Base-by-base conservation (phyloP, 352 stramenopile genomes). In the Pythium scleroteichum region DNA sequence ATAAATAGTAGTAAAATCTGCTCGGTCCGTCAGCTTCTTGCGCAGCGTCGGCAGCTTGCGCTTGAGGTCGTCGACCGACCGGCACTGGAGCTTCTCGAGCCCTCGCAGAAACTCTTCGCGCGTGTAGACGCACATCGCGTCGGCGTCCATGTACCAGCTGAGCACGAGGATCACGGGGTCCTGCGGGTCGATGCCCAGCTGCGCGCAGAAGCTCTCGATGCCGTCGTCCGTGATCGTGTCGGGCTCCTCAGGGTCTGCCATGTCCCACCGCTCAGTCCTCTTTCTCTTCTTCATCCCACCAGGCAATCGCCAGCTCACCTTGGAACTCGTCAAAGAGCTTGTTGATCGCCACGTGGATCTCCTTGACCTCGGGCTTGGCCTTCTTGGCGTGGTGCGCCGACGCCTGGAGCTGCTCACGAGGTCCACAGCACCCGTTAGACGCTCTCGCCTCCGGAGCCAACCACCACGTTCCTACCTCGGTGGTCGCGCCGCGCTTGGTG, bases 1-100 rank as follows among this genome's bases (percentile, higher is more conserved):
- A 90, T 95, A 95, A 88, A 95, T 88, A 87, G 73, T 67, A 9
- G 70, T 52, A 53, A 95, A 90, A 29, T 87, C 68, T 8, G 66
- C 39, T 4, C 62, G 65, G 40, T 78, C 66, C 16, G 59, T 68
- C 53, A 94, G 63, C 54, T 85, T 83, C 19, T 42, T 59, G 8
- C 78, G 78, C 52, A 95, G 53, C 29, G 58, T 46, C 19, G 87
- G 71, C 17, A 95, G 61, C 33, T 85, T 72, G 12, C 32, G 42
- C 24, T 76, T 71, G 41, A 94, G 53, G 3, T 87, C 76, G 48
- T 78, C 69, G 47, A 93, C 71, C 40, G 78, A 75, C 14, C 62
- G 38, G 53, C 85, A 95, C 16, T 80, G 45, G 10, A 95, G 69
- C 40, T 83, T 88, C 53, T 88, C 79, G 42, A 95, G 72, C 27